phyloP scores from a whole-genome alignment of 805 yeast species.

The Cyberlindnera mississippiensis region DNA sequence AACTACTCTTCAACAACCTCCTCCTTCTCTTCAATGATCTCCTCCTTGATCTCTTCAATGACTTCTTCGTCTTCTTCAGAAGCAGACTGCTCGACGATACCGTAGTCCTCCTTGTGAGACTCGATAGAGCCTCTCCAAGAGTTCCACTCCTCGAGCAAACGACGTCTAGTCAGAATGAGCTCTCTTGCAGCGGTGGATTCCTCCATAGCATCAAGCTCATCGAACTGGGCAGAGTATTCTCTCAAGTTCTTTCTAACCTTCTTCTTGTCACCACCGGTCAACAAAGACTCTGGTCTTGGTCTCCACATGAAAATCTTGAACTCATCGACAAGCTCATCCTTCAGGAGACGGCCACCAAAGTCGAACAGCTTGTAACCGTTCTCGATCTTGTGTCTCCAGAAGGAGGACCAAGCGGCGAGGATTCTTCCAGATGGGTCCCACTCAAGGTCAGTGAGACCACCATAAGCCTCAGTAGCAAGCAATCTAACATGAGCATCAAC shows the following conservation, averaged over 20 bases:
- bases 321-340: conserved; percentile 74
- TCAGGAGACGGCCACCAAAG: conserved; percentile 70
- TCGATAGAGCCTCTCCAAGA: conserved; percentile 61
- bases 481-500: conserved; percentile 30
- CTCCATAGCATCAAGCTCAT: conserved; percentile 93
- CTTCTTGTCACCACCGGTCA: conserved; percentile 78
- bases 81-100: conserved; percentile 38
- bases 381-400: conserved; percentile 79
- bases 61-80: conserved; percentile 68
- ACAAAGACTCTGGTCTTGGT: conserved; percentile 85
- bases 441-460: conserved; percentile 74
- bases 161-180: conserved; percentile 78
- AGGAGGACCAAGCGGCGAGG: conserved; percentile 82
- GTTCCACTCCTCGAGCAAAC: conserved; percentile 80
- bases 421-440: conserved; percentile 98
- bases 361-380: conserved; percentile 90
- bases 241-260: conserved; percentile 85
- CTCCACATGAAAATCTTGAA: conserved; percentile 94
- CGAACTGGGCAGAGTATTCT: conserved; percentile 89
- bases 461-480: conserved; percentile 57
- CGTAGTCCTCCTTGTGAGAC: conserved; percentile 45
- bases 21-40: conserved; percentile 46
- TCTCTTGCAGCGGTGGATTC: conserved; percentile 90
- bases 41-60: conserved; percentile 71
- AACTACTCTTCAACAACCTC: conserved; percentile 21